Evolutionary conservation across 495 filamentous ascomycete species (phyloP).

Genomic region (Rhypophila decipiens): DNA sequence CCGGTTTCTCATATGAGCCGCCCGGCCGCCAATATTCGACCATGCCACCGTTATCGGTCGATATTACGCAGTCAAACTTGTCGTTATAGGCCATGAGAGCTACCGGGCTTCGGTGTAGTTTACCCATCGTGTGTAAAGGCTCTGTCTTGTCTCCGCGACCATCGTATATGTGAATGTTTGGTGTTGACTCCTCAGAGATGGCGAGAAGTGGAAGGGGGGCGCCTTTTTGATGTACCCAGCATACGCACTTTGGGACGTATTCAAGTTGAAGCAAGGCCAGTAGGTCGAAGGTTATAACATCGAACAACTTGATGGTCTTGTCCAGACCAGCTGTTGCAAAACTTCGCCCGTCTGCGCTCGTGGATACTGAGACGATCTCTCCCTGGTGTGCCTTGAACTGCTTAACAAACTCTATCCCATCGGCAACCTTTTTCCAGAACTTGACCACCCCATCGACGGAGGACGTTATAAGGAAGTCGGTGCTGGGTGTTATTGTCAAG

Average conservation of each 20-base stretch:
- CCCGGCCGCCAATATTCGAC: conserved; percentile 91
- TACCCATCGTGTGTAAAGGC: conserved; percentile 66
- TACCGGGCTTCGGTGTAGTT: conserved; percentile 72
- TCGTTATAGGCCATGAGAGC: conserved; percentile 85
- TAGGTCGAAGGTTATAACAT: conserved; percentile 91
- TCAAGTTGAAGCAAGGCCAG: conserved; percentile 72
- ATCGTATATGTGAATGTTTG: conserved; percentile 75
- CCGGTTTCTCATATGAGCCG: conserved; percentile 79
- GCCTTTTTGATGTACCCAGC: conserved; percentile 88
- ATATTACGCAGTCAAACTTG: conserved; percentile 81
- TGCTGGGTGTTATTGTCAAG: conserved; percentile 76
- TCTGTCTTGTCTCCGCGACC: conserved; percentile 72
- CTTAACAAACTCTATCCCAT: conserved; percentile 94
- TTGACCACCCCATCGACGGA: conserved; percentile 92
- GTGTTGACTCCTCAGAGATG: conserved; percentile 73
- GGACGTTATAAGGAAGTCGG: conserved; percentile 91
- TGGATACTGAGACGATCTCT: conserved; percentile 74
- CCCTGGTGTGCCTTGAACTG: conserved; percentile 88
- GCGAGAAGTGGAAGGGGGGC: conserved; percentile 81
- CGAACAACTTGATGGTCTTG: conserved; percentile 90
- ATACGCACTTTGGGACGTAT: conserved; percentile 69
- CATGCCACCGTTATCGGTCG: conserved; percentile 87
- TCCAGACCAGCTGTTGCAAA: conserved; percentile 86
- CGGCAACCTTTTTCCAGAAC: conserved; percentile 96
- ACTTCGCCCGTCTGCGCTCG: conserved; percentile 84